Base-by-base conservation (phyloP, 2,329 filamentous ascomycete species). In the Fusarium hostae region DNA sequence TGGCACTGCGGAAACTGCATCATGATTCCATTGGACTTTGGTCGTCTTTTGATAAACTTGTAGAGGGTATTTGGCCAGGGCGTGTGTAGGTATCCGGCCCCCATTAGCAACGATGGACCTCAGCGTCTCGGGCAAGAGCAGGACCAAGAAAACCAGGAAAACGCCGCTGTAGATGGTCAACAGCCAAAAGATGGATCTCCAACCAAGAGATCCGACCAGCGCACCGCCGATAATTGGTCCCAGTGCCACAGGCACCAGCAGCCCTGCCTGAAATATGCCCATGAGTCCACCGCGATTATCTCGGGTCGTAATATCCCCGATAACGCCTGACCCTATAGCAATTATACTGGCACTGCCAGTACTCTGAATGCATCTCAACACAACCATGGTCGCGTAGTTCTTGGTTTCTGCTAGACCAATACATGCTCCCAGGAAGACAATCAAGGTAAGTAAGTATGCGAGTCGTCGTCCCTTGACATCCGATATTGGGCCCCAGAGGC, bases 391-490 rank as follows among this genome's bases (percentile, higher is more conserved):
- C 0, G 78, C 76, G 61, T 85, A 86, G 44, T 81, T 85, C 6
- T 79, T 79, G 5, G 80, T 81, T 7, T 85, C 80, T 7, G 79
- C 84, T 10, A 87, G 78, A 0, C 78, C 82, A 15, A 87, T 78
- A 55, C 86, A 87, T 4, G 86, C 79, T 11, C 81, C 88, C 78
- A 89, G 87, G 37, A 89, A 84, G 34, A 89, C 81, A 26, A 79
- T 35, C 37, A 88, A 84, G 3, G 84, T 84, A 28, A 79, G 81
- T 18, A 82, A 79, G 61, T 84, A 86, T n/a, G 83, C 80, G 0
- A 80, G 78, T 18, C 86, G 81, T 6, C 86, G 81, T 0, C 86
- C 86, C 9, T 82, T 67, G 1, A 78, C 78, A 68, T 88, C 86
- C 1, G 85, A 84, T 12, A 88, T 76, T 18, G 84, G 83, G 1